Base-by-base conservation (phyloP, 192 early-diverging fungal species). In the Mortierella alpina region DNA sequence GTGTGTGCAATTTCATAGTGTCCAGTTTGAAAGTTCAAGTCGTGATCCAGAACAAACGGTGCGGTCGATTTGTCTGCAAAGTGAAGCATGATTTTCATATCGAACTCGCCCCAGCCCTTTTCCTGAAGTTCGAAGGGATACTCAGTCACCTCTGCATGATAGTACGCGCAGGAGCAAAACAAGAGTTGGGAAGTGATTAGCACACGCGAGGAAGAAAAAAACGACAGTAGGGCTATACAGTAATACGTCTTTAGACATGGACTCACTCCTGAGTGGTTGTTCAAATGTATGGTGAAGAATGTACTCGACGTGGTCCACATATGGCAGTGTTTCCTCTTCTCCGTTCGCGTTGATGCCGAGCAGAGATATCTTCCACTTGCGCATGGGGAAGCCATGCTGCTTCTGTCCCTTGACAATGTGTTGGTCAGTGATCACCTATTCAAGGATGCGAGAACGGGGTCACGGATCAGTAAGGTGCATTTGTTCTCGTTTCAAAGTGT, bases 101-200 rank as follows among this genome's bases (percentile, higher is more conserved):
- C 89, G 68, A 90, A 90, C 67, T 88, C 89, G 10, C 89, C 89
- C 89, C 89, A 90, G 13, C 89, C 89, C 66, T 86, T 86, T 64
- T 90, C 89, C 52, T 79, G 68, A 8, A 90, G 73, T 14, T 54
- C 63, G 54, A 84, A 90, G 17, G 89, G 89, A 58, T 86, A 81
- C 42, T 82, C 83, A 59, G 68, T 75, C 44, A 83, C 58, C 17
- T 86, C 89, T 90, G 71, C 12, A 17, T 11, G 42, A 49, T 45
- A 6, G 42, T 22, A 66, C n/a, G n/a, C 12, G 20, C 12, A 18
- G 47, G 46, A 47, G n/a, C 14, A 50, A 31, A 60, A 17, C 13
- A 56, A 59, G 58, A 42, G 39, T 40, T 4, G 9, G n/a, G 1
- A 20, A 5, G 58, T 11, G 1, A 9, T 23, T 22, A 56, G 55